These are phyloP conservation scores for Aspergillus fumigatus DNA, from an alignment of 2,329 filamentous ascomycete genomes.

Conservation along the genomic window DNA sequence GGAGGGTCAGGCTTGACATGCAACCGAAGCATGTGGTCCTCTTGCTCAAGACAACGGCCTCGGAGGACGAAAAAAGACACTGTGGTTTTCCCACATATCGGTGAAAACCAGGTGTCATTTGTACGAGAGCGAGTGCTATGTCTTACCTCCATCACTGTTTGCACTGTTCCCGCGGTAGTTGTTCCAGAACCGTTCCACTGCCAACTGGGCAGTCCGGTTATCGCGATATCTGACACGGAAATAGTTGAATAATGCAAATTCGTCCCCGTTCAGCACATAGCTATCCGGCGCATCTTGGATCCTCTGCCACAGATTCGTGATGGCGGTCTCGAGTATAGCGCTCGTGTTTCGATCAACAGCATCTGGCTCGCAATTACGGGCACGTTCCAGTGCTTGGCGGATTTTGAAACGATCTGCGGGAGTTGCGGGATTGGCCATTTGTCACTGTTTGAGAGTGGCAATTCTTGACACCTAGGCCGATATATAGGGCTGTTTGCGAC, in stretches of 20 bases:
- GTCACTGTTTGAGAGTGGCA: not conserved
- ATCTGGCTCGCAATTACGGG: conserved; percentile 67
- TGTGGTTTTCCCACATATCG: not conserved
- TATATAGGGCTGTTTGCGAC: not conserved
- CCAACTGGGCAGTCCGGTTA: conserved; percentile 45
- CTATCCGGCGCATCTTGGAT: conserved; percentile 58
- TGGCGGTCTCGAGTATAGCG: conserved; percentile 60
- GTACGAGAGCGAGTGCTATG: conserved; percentile 10
- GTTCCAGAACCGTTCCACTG: conserved; percentile 56
- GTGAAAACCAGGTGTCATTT: not conserved
- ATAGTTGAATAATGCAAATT: conserved; percentile 85
- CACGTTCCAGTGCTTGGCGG: conserved; percentile 67
- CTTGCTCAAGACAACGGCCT: not conserved
- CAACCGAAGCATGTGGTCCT: not conserved
- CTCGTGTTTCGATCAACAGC: conserved; percentile 58
- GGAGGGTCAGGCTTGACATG: not conserved
- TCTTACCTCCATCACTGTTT: conserved; percentile 20
- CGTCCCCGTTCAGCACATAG: conserved; percentile 72
- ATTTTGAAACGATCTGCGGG: conserved; percentile 44
- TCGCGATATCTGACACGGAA: conserved; percentile 65
- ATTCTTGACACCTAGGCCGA: conserved; percentile 1
- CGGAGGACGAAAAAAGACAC: not conserved
- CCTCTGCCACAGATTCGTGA: conserved; percentile 63
- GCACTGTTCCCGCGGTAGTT: conserved; percentile 26
- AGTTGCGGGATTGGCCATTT: conserved; percentile 34